These are phyloP conservation scores for Arabis hirsuta DNA, from an alignment of 345 rosid species.

Conservation along the genomic window DNA sequence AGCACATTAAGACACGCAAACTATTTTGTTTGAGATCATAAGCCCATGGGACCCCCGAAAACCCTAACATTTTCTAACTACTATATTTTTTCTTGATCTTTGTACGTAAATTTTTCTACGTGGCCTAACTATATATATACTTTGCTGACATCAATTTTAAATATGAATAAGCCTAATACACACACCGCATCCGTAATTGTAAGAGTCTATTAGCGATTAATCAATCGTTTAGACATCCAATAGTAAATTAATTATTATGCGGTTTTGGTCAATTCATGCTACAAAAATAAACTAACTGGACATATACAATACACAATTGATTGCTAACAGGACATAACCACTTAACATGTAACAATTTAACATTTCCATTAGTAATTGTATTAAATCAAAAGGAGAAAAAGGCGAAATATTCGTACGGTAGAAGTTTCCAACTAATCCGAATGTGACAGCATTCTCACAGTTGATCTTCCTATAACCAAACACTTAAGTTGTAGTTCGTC, in stretches of 20 bases:
- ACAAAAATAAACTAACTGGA: background rate
- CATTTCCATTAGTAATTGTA: background rate
- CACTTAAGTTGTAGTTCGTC: conserved; percentile 4
- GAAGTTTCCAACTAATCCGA: conserved; percentile 38
- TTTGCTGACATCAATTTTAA: conserved; percentile 20
- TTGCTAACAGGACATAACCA: too few species aligned
- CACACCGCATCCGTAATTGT: background rate
- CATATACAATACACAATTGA: too few species aligned
- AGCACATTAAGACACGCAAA: conserved; percentile 40
- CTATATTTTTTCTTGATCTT: conserved; percentile 10
- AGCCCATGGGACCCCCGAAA: conserved; percentile 35
- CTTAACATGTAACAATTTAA: background rate
- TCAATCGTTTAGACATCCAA: conserved; percentile 23
- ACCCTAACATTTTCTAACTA: conserved; percentile 37
- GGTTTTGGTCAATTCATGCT: background rate
- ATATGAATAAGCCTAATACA: background rate
- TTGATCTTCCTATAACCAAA: conserved; percentile 12
- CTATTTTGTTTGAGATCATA: conserved; percentile 28
- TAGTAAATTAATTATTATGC: background rate
- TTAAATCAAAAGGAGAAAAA: background rate
- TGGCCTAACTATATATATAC: conserved; percentile 6
- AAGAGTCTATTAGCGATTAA: background rate
- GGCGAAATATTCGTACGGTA: background rate
- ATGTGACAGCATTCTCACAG: conserved; percentile 20
- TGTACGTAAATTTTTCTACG: conserved; percentile 21